Conservation (phyloP, 129 eudicot genomes). For the Flaveria ramosissima region DNA sequence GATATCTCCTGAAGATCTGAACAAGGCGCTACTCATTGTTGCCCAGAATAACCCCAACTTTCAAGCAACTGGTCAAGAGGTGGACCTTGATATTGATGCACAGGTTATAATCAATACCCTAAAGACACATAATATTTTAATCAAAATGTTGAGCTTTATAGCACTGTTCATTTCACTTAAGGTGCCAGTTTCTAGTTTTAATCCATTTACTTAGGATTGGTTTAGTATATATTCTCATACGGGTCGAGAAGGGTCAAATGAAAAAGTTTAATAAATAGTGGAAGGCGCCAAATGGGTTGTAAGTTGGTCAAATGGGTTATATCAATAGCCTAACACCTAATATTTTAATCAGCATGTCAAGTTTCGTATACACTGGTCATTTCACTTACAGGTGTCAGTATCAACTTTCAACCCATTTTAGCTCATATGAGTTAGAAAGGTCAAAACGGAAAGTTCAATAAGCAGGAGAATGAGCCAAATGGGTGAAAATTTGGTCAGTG, state of each 20-base stretch:
- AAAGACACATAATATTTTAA: background rate
- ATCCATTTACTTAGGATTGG: background rate
- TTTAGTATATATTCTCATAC: background rate
- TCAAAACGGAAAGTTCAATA: background rate
- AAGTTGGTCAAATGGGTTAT: too few species aligned
- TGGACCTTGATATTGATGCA: conserved; percentile 73
- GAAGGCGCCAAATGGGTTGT: too few species aligned
- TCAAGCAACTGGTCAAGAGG: conserved; percentile 55
- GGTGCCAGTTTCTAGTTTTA: background rate
- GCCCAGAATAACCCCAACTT: conserved; percentile 69
- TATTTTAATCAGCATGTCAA: too few species aligned
- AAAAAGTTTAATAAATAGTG: too few species aligned
- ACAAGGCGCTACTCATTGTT: conserved; percentile 68
- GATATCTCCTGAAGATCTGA: conserved; percentile 64
- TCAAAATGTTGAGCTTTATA: background rate
- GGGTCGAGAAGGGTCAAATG: background rate
- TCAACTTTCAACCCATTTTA: too few species aligned
- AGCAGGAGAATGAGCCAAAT: background rate
- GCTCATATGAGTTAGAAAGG: background rate
- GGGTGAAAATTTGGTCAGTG: background rate
- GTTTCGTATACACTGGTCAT: too few species aligned
- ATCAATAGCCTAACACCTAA: too few species aligned
- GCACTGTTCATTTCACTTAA: background rate
- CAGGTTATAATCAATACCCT: conserved; percentile 50
- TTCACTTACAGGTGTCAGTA: too few species aligned